A percentile compares a stretch with the other conserved stretches of the same genome.
phyloP scores from a whole-genome alignment of 208 protist genomes.

The Leishmania braziliensis region DNA sequence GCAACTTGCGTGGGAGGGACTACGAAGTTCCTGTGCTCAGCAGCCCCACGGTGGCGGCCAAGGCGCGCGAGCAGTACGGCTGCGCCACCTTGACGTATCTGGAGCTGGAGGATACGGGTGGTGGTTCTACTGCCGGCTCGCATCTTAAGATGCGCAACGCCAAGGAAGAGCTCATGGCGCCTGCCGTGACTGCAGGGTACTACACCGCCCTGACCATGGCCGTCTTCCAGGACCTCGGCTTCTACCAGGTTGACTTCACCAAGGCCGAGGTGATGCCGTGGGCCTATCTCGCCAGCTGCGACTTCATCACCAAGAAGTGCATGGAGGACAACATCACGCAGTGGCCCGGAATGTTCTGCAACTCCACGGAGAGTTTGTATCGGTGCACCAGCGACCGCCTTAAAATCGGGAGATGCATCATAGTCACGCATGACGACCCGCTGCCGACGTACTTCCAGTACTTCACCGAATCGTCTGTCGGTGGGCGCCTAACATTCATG shows the following conservation, averaged over 20 bases:
- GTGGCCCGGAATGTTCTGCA: conserved; percentile 61
- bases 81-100: conserved; percentile 57
- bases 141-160: conserved; percentile 88
- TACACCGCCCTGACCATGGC: conserved; percentile 82
- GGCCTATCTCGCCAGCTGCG: conserved; percentile 56
- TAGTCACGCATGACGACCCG: too few relatives aligned
- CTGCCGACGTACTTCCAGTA: neutral
- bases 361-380: neutral
- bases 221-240: conserved; percentile 76
- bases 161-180: conserved; percentile 87
- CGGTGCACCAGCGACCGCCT: neutral
- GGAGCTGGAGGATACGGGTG: conserved; percentile 73
- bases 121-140: conserved; percentile 20
- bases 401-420: too few relatives aligned
- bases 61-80: conserved; percentile 58
- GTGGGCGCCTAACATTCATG: neutral
- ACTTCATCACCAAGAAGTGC: conserved; percentile 51
- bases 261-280: conserved; percentile 73
- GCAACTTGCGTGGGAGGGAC: too few relatives aligned
- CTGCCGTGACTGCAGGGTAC: conserved; percentile 23
- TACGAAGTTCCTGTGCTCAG: conserved; percentile 30
- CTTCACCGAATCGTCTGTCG: neutral
- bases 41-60: conserved; percentile 28
- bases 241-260: conserved; percentile 71
- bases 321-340: conserved; percentile 33